A percentile compares a stretch with the other conserved stretches of the same genome.
phyloP scores from a whole-genome alignment of 441 rosid genomes.

The Erodium texanum region DNA sequence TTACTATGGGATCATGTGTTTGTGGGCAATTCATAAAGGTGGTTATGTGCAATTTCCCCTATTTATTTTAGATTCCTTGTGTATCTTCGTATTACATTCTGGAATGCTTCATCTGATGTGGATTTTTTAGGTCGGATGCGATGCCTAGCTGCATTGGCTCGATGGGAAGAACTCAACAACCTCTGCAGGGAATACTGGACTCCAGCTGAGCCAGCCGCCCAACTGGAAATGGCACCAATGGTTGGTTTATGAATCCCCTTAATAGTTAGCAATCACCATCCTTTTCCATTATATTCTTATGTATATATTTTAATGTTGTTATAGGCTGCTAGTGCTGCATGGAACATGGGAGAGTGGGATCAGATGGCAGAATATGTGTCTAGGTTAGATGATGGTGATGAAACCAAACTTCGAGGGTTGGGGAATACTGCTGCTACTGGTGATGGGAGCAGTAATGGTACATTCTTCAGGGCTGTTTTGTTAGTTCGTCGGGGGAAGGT shows the following conservation, averaged over 20 bases:
- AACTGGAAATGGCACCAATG: slow-evolving; percentile 99
- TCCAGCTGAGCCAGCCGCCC: slow-evolving; percentile 95
- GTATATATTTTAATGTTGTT: slow-evolving; percentile 17
- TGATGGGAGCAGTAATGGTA: slow-evolving; percentile 96
- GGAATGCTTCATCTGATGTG: slow-evolving; percentile 17
- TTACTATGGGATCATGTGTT: too few relatives aligned
- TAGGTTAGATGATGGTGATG: slow-evolving; percentile 97
- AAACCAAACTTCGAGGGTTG: slow-evolving; percentile 79
- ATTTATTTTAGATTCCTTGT: neutral
- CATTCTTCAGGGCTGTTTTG: slow-evolving; percentile 95
- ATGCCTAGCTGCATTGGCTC: slow-evolving; percentile 97
- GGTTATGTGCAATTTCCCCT: too few relatives aligned
- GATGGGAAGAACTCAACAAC: slow-evolving; percentile 98
- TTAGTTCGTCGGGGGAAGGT: slow-evolving; percentile 88
- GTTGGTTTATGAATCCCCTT: slow-evolving; percentile 40
- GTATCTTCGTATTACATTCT: neutral
- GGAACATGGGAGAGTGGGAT: slow-evolving; percentile 99
- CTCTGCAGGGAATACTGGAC: slow-evolving; percentile 98
- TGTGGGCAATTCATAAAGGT: too few relatives aligned
- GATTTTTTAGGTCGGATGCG: slow-evolving; percentile 77
- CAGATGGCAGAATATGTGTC: slow-evolving; percentile 99
- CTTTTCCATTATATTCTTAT: slow-evolving; percentile 1
- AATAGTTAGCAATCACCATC: neutral
- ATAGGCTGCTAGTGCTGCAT: slow-evolving; percentile 98
- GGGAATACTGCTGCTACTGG: slow-evolving; percentile 86